Evolutionary conservation across 2,329 filamentous ascomycete genomes (phyloP).

Genomic region (Fusarium solani-melongenae): DNA sequence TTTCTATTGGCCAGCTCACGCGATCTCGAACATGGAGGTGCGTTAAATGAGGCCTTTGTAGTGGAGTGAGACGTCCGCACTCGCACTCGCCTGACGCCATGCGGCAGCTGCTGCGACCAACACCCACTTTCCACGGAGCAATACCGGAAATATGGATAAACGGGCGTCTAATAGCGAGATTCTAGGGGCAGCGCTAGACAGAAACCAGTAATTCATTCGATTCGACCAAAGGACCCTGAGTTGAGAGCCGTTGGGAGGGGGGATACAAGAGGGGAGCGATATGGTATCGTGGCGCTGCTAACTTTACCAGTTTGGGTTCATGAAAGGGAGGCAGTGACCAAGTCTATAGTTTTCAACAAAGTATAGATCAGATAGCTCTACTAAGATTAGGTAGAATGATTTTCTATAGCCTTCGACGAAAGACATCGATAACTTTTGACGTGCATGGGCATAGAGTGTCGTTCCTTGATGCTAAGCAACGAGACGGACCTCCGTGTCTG

Average conservation of each 20-base stretch:
- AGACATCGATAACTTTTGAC: background rate
- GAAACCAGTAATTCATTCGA: conserved; percentile 18
- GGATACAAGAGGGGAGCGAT: background rate
- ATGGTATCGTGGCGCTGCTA: background rate
- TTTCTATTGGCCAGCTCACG: background rate
- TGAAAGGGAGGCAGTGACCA: background rate
- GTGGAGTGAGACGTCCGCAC: conserved; percentile 25
- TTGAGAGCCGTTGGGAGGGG: background rate
- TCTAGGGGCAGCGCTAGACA: conserved; percentile 9
- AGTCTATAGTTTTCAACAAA: background rate
- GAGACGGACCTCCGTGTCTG: background rate
- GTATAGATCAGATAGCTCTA: background rate
- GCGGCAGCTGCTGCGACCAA: background rate
- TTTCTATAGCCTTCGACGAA: background rate
- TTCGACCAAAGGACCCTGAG: background rate
- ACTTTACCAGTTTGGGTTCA: background rate
- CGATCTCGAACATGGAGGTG: background rate
- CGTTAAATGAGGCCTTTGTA: background rate
- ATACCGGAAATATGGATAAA: background rate
- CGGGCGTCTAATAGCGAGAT: background rate
- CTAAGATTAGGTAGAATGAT: background rate
- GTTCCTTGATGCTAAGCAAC: background rate
- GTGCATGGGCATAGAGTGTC: background rate
- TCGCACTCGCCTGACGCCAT: conserved; percentile 26
- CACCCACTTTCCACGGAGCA: background rate